Base-by-base conservation (phyloP, 352 stramenopile genomes). In the Phytophthora sp. region DNA sequence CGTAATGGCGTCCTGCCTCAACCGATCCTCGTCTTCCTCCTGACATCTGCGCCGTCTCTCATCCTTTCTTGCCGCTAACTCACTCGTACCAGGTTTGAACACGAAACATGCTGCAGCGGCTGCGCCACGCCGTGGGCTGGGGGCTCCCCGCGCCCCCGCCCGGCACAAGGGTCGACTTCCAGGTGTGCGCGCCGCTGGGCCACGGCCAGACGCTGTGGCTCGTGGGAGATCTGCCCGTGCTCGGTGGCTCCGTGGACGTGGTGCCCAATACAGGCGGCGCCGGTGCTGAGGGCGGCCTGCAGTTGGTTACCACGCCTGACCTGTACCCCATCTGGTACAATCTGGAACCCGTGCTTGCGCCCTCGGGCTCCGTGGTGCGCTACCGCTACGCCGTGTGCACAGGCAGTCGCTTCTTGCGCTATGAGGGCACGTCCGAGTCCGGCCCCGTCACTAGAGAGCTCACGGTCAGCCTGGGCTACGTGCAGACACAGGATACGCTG, bases 301-400 rank as follows among this genome's bases (percentile, higher is more conserved):
- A 84, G 36, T 69, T 96, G 24, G 86, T 96, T 12, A 96, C 89
- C 1, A 96, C 87, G 33, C 87, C 87, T 16, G 87, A 96, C 26
- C 67, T 95, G 69, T 95, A 90, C 63, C 89, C 89, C 24, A 90
- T 95, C 44, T 96, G 89, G 89, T 96, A 96, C 77, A 96, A 95
- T 61, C 59, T 92, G 23, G 86, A 94, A 49, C 86, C 89, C 2
- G 76, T 96, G 3, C 46, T 93, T 33, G 74, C 90, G 39, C 84
- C 82, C 12, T 69, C 82, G 0, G 84, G 76, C 27, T 76, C 84
- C 2, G 76, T 82, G 20, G 79, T 96, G 39, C 82, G 71, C 20
- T 97, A 97, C 62, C 83, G 87, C 54, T 97, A 97, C 57, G 89
- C 84, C 2, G 72, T 97, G 24, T 96, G 85, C 59, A 86, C 87